These are phyloP conservation scores for Dictyostelium capitatum DNA, from an alignment of 78 protist genomes.

Conservation along the genomic window DNA sequence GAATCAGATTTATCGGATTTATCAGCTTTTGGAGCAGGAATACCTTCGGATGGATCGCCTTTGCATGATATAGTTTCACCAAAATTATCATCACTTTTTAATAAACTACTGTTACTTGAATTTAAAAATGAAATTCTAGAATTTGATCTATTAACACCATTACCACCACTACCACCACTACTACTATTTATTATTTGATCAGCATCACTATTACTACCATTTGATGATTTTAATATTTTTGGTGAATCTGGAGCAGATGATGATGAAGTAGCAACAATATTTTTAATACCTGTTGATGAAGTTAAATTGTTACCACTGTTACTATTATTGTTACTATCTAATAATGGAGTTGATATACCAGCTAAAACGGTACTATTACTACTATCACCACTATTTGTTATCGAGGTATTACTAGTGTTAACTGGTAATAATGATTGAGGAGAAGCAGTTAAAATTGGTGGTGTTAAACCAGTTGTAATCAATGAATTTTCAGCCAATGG, in stretches of 20 bases:
- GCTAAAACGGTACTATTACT: not conserved
- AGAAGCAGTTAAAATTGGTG: not conserved
- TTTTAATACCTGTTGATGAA: not conserved
- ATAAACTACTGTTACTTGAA: constrained; percentile 6
- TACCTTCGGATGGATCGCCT: constrained; percentile 16
- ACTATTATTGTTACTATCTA: not conserved
- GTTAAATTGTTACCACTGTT: not conserved
- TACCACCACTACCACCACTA: not conserved
- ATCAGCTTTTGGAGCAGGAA: constrained; percentile 13
- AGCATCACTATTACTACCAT: not conserved
- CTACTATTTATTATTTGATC: not conserved
- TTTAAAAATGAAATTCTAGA: constrained; percentile 8
- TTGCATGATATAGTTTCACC: constrained; percentile 8
- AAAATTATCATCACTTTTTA: not conserved
- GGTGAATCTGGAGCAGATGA: not conserved
- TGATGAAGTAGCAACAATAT: not conserved
- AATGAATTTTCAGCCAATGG: not conserved
- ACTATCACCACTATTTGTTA: not conserved
- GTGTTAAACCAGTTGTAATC: not conserved
- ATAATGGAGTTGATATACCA: not conserved
- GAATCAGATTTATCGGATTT: not conserved
- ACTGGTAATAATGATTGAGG: constrained; percentile 12
- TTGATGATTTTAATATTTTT: not conserved
- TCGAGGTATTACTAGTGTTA: not conserved
- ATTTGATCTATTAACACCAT: not conserved